Percentiles rank a stretch among this genome's conserved stretches.
phyloP scores from a whole-genome alignment of 2,329 filamentous ascomycete species.

The Akanthomyces uredinophilus region DNA sequence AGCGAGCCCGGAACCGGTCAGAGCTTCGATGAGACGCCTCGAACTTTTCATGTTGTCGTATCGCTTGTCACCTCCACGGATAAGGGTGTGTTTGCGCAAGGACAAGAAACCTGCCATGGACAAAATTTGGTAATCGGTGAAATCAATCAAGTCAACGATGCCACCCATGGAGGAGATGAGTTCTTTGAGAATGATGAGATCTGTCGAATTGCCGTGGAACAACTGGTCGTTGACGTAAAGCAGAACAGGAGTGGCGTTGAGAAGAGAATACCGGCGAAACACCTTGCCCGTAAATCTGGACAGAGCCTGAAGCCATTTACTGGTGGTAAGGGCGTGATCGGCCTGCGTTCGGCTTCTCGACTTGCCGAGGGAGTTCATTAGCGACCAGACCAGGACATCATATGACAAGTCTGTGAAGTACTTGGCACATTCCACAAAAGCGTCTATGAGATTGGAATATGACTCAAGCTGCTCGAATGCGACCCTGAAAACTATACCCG shows the following conservation, averaged over 20 bases:
- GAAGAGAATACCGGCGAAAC: constrained; percentile 77
- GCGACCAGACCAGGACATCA: constrained; percentile 87
- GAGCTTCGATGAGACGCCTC: constrained; percentile 70
- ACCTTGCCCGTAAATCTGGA: constrained; percentile 88
- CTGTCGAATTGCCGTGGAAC: constrained; percentile 74
- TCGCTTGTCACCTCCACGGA: constrained; percentile 75
- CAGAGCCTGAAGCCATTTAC: constrained; percentile 85
- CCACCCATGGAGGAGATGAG: constrained; percentile 91
- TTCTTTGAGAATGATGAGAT: constrained; percentile 86
- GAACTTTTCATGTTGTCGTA: constrained; percentile 71
- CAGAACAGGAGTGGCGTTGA: constrained; percentile 79
- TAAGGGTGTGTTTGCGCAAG: constrained; percentile 73
- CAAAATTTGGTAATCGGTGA: constrained; percentile 80
- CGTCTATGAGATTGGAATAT: constrained; percentile 91
- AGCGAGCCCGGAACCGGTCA: constrained; percentile 73
- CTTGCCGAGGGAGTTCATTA: constrained; percentile 69
- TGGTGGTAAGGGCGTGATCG: constrained; percentile 66
- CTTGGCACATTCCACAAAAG: constrained; percentile 87
- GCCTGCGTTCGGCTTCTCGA: constrained; percentile 58
- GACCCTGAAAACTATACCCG: constrained; percentile 84
- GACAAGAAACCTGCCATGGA: constrained; percentile 83
- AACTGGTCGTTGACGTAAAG: constrained; percentile 88
- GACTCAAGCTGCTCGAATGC: constrained; percentile 87
- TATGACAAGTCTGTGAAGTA: constrained; percentile 93
- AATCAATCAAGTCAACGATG: constrained; percentile 78